These are phyloP conservation scores for Apiotrichum siamense DNA, from an alignment of 1,284 basidiomycete species.

Conservation along the genomic window DNA sequence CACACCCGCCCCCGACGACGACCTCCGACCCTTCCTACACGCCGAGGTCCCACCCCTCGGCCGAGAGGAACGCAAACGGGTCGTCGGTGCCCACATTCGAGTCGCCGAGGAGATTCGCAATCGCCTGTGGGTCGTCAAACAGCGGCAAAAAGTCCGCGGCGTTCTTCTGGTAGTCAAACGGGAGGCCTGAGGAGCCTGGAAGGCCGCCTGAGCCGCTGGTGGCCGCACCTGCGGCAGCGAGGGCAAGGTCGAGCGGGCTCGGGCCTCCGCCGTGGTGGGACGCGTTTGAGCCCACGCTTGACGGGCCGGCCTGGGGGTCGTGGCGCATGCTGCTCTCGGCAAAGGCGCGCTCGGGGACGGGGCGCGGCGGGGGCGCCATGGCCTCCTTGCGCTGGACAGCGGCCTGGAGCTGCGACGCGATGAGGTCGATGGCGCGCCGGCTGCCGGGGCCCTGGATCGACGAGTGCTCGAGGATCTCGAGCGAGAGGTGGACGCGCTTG, in stretches of 20 bases:
- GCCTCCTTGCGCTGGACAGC: conserved; percentile 11
- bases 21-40: background rate
- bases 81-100: conserved; percentile 20
- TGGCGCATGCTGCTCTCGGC: background rate
- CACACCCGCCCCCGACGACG: too few species aligned
- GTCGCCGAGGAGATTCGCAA: conserved; percentile 21
- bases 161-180: conserved; percentile 5
- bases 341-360: background rate
- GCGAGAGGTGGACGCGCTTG: conserved; percentile 17
- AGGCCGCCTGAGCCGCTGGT: too few species aligned
- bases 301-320: background rate
- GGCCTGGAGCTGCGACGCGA: conserved; percentile 17
- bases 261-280: background rate
- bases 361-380: background rate
- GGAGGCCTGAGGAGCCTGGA: background rate
- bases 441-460: conserved; percentile 20
- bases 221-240: background rate
- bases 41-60: conserved; percentile 15
- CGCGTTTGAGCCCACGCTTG: background rate
- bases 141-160: conserved; percentile 4
- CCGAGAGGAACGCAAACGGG: conserved; percentile 22
- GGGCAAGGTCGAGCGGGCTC: background rate
- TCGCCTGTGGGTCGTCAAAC: conserved; percentile 18
- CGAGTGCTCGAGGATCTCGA: conserved; percentile 21
- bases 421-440: conserved; percentile 18